Evolutionary conservation across 1,284 basidiomycete species (phyloP).

Genomic region (Gomphus bonarii): DNA sequence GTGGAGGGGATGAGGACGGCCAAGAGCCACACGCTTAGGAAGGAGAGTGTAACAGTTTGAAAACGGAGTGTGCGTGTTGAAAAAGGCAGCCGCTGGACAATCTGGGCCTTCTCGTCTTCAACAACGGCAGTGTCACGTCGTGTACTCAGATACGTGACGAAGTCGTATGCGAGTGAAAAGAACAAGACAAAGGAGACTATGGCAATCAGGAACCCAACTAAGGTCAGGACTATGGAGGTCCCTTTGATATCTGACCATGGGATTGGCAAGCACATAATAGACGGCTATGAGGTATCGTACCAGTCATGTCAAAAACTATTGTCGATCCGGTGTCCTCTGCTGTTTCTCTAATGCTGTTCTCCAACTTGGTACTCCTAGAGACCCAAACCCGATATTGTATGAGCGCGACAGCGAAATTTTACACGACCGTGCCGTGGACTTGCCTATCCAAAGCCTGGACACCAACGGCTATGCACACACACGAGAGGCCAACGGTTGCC

Average conservation of each 20-base stretch:
- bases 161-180: constrained; percentile 4
- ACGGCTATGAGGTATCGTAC: not conserved
- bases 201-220: constrained; percentile 8
- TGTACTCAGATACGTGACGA: not conserved
- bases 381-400: not conserved
- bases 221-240: constrained; percentile 3
- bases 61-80: constrained; percentile 11
- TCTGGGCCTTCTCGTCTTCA: not conserved
- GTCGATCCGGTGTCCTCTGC: not conserved
- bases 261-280: not conserved
- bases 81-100: not conserved
- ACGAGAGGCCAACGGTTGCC: constrained; percentile 10
- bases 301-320: constrained; percentile 12
- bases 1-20: constrained; percentile 12
- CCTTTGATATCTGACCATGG: constrained; percentile 9
- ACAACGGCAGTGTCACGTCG: not conserved
- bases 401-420: not conserved
- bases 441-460: constrained; percentile 11
- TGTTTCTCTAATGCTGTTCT: not conserved
- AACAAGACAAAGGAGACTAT: not conserved
- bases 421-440: not conserved
- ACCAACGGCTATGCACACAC: constrained; percentile 13
- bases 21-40: constrained; percentile 9
- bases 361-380: constrained; percentile 2
- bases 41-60: constrained; percentile 6